Base-by-base conservation (phyloP, 331 rosid genomes). In the Pyracantha coccinea region DNA sequence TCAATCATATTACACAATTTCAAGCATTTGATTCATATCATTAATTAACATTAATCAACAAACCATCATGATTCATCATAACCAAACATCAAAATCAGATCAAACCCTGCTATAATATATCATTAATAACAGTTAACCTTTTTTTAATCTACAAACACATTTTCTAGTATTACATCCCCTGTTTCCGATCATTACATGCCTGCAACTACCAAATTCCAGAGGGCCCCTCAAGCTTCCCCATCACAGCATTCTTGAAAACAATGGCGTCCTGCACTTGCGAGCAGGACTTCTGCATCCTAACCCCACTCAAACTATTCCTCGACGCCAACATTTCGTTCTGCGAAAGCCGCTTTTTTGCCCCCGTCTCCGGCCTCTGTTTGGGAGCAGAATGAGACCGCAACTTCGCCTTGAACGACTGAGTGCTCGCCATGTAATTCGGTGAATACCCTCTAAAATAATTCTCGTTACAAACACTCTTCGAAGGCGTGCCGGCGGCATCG, bases 301-400 rank as follows among this genome's bases (percentile, higher is more conserved):
- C 88, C 24, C 93, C 98, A 71, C 97, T 89, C n/a, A 92, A 73
- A n/a, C 95, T 90, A 65, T 38, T 89, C 76, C 98, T 86, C 0
- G 92, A 92, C 75, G 86, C 93, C 83, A 92, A 75, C 86, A 87
- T 68, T 61, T 93, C 98, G 20, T 82, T 82, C 61, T 87, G 80
- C 17, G 93, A 85, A 19, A 89, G 85, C 82, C 87, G 83, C 79
- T 73, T 90, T 85, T 75, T 93, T 9, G 81, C 31, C 33, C 91
- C 93, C 0, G 88, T 74, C 52, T 90, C 93, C 6, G 98, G 97
- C 74, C 98, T 31, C 81, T 93, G 98, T 76, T 89, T 93, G 17
- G 98, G 98, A 45, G 97, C 98, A 67, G 96, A 89, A 5, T 93
- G 86, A 8, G 98, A 93, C 79, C 98, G 86, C 86, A 89, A 81